Percentiles rank a stretch among this genome's conserved stretches.
Evolutionary conservation across 208 protist species (phyloP).

Genomic region (Leishmania mexicana): DNA sequence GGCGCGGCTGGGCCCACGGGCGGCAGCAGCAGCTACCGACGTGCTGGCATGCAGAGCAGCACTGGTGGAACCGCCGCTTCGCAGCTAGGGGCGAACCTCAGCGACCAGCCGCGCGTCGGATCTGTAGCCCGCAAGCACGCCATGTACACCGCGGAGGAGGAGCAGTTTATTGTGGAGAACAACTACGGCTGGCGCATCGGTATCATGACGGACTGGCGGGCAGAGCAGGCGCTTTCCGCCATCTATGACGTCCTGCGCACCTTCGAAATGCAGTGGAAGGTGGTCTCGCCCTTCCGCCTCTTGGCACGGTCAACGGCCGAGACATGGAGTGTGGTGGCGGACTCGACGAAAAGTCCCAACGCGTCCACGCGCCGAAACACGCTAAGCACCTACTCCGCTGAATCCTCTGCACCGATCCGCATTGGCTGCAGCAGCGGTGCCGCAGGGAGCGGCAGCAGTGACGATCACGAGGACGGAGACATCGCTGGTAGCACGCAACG

Average conservation of each 20-base stretch:
- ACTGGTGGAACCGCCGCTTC: constrained; percentile 27
- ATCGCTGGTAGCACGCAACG: constrained; percentile 25
- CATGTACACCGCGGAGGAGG: constrained; percentile 79
- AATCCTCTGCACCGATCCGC: constrained; percentile 35
- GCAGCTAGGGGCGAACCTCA: constrained; percentile 43
- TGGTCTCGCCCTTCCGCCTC: constrained; percentile 73
- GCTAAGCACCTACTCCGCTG: neutral
- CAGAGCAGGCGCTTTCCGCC: constrained; percentile 40
- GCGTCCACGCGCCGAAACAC: neutral
- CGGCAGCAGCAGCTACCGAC: constrained; percentile 23
- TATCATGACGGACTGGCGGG: constrained; percentile 83
- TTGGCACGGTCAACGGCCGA: constrained; percentile 54
- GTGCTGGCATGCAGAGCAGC: constrained; percentile 19
- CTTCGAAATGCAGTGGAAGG: constrained; percentile 88
- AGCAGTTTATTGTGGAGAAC: constrained; percentile 79
- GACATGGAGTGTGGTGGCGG: constrained; percentile 57
- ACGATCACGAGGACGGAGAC: constrained; percentile 28
- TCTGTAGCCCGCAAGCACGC: constrained; percentile 77
- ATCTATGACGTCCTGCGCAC: constrained; percentile 70
- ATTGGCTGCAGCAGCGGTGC: constrained; percentile 14
- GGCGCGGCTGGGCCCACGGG: neutral
- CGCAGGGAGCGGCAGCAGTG: constrained; percentile 9
- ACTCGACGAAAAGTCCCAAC: neutral
- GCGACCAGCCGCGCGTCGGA: constrained; percentile 67
- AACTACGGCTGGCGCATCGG: constrained; percentile 91